These are phyloP conservation scores for Brettanomyces anomalus DNA, from an alignment of 805 yeast species.

Conservation along the genomic window DNA sequence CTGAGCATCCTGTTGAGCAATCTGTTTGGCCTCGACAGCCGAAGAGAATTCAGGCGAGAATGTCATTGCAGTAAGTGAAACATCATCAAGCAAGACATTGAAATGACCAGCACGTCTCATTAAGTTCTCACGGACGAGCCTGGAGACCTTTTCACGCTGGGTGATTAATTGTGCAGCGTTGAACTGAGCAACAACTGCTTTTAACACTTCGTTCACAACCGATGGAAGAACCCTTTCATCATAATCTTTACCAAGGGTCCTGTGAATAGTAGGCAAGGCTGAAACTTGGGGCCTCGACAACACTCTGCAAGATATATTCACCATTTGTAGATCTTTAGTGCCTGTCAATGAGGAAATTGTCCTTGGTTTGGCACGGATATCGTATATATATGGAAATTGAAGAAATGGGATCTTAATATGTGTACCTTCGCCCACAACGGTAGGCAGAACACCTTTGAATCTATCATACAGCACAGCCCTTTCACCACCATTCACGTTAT, in stretches of 20 bases:
- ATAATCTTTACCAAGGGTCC: constrained; percentile 90
- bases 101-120: constrained; percentile 87
- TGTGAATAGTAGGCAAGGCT: constrained; percentile 74
- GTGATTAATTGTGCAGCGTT: constrained; percentile 97
- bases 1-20: constrained; percentile 99
- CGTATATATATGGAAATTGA: constrained; percentile 86
- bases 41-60: constrained; percentile 96
- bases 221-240: constrained; percentile 97
- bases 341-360: constrained; percentile 95
- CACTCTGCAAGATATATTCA: constrained; percentile 97
- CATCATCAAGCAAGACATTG: constrained; percentile 86
- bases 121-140: constrained; percentile 83
- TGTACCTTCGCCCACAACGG: constrained; percentile 87
- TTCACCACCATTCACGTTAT: constrained; percentile 97
- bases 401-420: constrained; percentile 92
- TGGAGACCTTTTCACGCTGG: constrained; percentile 95
- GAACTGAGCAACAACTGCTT: constrained; percentile 96
- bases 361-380: constrained; percentile 95
- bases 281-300: constrained; percentile 77
- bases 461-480: constrained; percentile 93
- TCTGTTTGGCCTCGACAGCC: constrained; percentile 98
- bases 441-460: constrained; percentile 72
- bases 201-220: constrained; percentile 92
- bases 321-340: constrained; percentile 98
- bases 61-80: constrained; percentile 92